Evolutionary conservation across 2,329 filamentous ascomycete species (phyloP), one percentile per base, ranked within the genome.

Genomic region (Sphaerulina vaccinii): DNA sequence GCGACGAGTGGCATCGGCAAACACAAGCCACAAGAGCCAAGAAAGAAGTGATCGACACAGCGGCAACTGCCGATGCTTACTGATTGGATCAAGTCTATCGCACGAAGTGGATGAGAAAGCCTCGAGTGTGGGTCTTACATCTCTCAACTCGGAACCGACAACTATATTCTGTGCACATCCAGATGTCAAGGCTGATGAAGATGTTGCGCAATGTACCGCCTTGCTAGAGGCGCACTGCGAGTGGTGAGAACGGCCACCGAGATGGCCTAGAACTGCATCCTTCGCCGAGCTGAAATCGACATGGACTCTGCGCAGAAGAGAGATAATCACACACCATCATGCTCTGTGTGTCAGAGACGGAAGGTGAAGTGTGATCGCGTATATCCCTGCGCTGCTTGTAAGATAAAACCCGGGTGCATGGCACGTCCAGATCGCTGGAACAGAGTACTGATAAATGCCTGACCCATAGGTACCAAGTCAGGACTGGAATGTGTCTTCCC

Each of bases 291-390:
- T 49, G 23, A 23, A 22, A 36, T 27, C 33, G 15, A 23, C 18
- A 49, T 49, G 45, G 45, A 49, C 35, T 15, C 35, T 4, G 40
- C 45, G 37, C 45, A 39, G 45, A 60, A 59, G 47, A 52, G 62
- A 51, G 62, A 64, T 37, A 64, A 64, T 38, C 57, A 59, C 46
- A 64, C 60, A 18, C 62, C 62, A 3, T 59, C 55, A 19, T 65
- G 62, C 44, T 56, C 60, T 4, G 58, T 63, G 7, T 65, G 62
- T 39, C 56, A 58, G 48, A 49, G 55, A 32, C 42, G 57, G n/a
- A 61, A 59, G 53, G 57, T 65, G 35, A 63, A 63, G 38, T 65
- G 62, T 38, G 55, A 61, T 56, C 52, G 62, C 45, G 52, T 40
- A 47, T 43, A 50, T 29, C 48, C 48, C 19, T 50, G 48, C 29